Base-by-base conservation (phyloP, 73 alveolate species). In the Stentor coeruleus region DNA sequence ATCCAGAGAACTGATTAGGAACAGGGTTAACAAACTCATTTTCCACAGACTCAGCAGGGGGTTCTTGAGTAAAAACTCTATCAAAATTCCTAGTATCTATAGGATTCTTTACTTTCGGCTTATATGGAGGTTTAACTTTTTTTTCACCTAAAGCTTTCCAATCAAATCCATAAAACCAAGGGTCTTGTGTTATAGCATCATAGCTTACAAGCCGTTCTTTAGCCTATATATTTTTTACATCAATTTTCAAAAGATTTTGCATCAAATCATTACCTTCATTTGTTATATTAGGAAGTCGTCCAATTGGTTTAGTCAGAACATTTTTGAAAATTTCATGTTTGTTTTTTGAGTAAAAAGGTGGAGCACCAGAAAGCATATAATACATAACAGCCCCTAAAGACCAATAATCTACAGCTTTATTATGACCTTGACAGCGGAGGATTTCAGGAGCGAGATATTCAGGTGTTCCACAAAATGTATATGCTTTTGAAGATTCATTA, bases 391-490 rank as follows among this genome's bases (percentile, higher is more conserved):
- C 93, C 0, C 99, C 99, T 35, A 94, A 66, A 33, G 94, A 83
- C 96, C 98, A 94, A 92, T 92, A 94, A 73, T 94, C 98, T 3
- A 91, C 97, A 26, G 86, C 88, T 57, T 85, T 92, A 37, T 86
- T 90, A 85, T 94, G 95, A 15, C 98, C 98, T 66, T 87, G 40
- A 38, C 90, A 83, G 58, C 84, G 72, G 39, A 94, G 84, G 28
- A 94, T 85, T 85, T 94, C 98, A 39, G 98, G 98, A 38, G 98
- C 98, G 59, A 95, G 87, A 74, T 93, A 93, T 41, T 93, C 97
- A n/a, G 98, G 97, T 3, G 99, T 93, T 28, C 99, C 99, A 31
- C 96, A 95, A 35, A 80, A 60, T 37, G 38, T 59, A 58, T 38
- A 37, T 39, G 86, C 59, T 28, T 3, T 33, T 35, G 60, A 59